Conservation (phyloP, 2,329 filamentous ascomycete genomes). For the Aspergillus fijiensis region DNA sequence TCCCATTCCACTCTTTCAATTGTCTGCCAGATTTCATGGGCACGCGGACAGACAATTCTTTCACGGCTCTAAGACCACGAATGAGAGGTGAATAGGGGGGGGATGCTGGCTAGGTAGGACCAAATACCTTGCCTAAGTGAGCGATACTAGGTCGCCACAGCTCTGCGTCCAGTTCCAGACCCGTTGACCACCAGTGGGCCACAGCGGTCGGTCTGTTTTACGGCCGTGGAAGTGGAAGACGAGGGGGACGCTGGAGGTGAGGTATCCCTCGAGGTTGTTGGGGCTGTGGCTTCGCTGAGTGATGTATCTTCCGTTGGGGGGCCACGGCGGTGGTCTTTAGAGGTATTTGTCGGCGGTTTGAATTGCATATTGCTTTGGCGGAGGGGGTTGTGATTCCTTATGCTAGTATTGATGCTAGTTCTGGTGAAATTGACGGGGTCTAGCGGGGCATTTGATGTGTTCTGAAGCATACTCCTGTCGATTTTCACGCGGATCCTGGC, state of each 20-base stretch:
- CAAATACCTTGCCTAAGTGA: too few species aligned
- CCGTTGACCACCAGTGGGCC: constrained; percentile 38
- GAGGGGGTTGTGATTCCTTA: background rate
- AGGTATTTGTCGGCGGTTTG: too few species aligned
- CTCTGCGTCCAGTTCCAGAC: constrained; percentile 26
- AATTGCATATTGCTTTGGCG: too few species aligned
- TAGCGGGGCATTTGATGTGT: background rate
- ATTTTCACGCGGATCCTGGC: constrained; percentile 35
- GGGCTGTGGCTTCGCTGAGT: background rate
- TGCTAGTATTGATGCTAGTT: background rate
- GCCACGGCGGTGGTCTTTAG: too few species aligned
- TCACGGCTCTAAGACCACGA: too few species aligned
- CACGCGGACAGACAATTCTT: too few species aligned
- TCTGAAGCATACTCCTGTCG: constrained; percentile 23
- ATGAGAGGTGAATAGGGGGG: too few species aligned
- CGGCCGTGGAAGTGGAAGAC: background rate
- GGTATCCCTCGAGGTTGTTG: background rate
- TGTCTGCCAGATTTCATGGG: too few species aligned
- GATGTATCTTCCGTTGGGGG: too few species aligned
- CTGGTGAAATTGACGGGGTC: background rate
- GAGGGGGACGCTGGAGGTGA: background rate
- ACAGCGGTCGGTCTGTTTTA: constrained; percentile 17
- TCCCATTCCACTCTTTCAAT: too few species aligned
- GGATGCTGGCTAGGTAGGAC: too few species aligned
- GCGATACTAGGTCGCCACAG: constrained; percentile 14